Evolutionary conservation across 2,329 filamentous ascomycete species (phyloP).

Genomic region (Cordyceps militaris): DNA sequence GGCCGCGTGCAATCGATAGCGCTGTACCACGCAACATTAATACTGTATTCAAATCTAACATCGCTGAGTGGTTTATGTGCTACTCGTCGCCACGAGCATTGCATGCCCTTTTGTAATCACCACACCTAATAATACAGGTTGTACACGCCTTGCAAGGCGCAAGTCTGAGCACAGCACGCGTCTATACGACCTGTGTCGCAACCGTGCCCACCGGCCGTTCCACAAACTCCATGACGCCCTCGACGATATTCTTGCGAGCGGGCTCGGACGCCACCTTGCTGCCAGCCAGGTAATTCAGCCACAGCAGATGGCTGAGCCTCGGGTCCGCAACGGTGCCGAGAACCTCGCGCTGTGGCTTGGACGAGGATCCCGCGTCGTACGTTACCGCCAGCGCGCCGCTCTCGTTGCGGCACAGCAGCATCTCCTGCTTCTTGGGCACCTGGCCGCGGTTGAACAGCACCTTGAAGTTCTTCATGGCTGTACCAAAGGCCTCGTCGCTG

Average conservation of each 20-base stretch:
- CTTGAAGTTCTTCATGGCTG: conserved; percentile 71
- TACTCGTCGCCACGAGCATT: background rate
- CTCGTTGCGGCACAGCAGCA: conserved; percentile 64
- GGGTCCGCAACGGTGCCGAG: conserved; percentile 73
- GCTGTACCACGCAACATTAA: background rate
- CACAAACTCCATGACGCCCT: conserved; percentile 82
- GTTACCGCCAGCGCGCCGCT: conserved; percentile 60
- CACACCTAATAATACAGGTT: conserved; percentile 2
- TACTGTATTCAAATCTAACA: background rate
- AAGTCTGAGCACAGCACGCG: background rate
- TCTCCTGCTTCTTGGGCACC: conserved; percentile 71
- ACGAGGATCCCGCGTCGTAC: conserved; percentile 55
- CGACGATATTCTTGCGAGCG: conserved; percentile 73
- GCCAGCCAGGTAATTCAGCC: conserved; percentile 85
- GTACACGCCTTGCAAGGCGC: background rate
- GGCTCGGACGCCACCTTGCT: conserved; percentile 79
- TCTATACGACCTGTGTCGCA: conserved; percentile 62
- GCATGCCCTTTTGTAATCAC: background rate
- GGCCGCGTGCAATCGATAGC: background rate
- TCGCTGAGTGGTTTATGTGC: conserved; percentile 3
- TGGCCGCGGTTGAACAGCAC: conserved; percentile 71
- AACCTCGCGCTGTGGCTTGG: conserved; percentile 36
- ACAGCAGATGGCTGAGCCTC: conserved; percentile 71
- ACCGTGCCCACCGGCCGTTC: conserved; percentile 83
- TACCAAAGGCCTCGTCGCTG: conserved; percentile 69